Conservation (phyloP, 345 rosid genomes). For the Erodium maritimum region DNA sequence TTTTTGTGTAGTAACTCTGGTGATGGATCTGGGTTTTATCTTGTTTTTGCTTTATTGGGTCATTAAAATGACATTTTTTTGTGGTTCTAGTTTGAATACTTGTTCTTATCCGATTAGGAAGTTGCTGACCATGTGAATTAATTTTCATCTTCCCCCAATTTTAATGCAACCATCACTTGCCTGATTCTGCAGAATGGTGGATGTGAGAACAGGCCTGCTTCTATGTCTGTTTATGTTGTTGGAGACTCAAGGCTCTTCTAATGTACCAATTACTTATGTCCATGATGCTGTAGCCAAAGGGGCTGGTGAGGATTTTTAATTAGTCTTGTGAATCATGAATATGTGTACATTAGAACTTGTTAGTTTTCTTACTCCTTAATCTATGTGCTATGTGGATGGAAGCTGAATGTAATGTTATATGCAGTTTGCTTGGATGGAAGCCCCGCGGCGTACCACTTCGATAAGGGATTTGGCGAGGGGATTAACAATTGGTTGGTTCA, state of each 20-base stretch:
- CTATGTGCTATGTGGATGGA: neutral
- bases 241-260: conserved; percentile 27
- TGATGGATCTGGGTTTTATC: neutral
- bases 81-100: too few species aligned
- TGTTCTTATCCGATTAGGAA: neutral
- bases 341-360: neutral
- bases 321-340: neutral
- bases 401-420: neutral
- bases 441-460: conserved; percentile 82
- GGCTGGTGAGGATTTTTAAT: conserved; percentile 56
- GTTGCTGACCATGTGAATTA: neutral
- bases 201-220: conserved; percentile 24
- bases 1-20: neutral
- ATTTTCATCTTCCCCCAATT: neutral
- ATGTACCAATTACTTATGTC: conserved; percentile 47
- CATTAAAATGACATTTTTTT: too few species aligned
- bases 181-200: conserved; percentile 40
- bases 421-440: conserved; percentile 96
- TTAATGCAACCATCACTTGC: neutral
- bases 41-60: neutral
- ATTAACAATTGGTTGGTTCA: conserved; percentile 70
- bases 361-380: neutral
- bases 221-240: conserved; percentile 24
- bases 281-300: conserved; percentile 61
- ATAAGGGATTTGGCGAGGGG: conserved; percentile 77